Base-by-base conservation (phyloP, 768 basidiomycete species). In the Suillus clintonianus region DNA sequence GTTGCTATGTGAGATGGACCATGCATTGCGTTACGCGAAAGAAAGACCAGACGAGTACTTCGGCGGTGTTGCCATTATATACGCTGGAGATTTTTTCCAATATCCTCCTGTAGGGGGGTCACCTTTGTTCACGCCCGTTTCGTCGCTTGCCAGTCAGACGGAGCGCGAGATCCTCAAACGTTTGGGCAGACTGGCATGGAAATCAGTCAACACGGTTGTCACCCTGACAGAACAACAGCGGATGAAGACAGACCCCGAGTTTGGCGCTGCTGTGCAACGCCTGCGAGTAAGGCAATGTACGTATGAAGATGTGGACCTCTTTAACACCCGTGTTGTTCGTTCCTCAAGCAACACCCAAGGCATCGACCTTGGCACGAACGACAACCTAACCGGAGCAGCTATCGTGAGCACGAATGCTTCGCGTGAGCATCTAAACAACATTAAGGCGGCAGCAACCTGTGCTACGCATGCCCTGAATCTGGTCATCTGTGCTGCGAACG, bases 31-130 rank as follows among this genome's bases (percentile, higher is more conserved):
- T 0, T 74, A 67, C 68, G 72, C 71, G 0, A 72, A 65, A 24
- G 70, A 76, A 58, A 66, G 62, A 4, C 41, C 42, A 9, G 41
- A 73, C 24, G 22, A 59, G 8, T 74, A 55, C 57, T 82, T 81
- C 64, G 78, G 77, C 0, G 77, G 80, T 0, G 69, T 82, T 63
- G 79, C 78, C 59, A 67, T 83, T 3, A 76, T 82, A 2, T 43
- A 81, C 2, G 70, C 71, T 39, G 82, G 82, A 0, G 81, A 83
- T 58, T 74, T 82, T 15, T 81, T 82, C 62, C 82, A 64, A 43
- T 73, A 55, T 61, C 71, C 71, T 1, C 50, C 27, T 22, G 14
- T 27, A 4, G 15, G 45, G 42, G 56, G 60, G 62, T 60, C 43
- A 3, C 64, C 77, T 7, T 36, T 79, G 15, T 78, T 72, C 45